These are phyloP conservation scores for Pseudopyrenochaeta lycopersici DNA, from an alignment of 2,329 filamentous ascomycete genomes.

Conservation along the genomic window DNA sequence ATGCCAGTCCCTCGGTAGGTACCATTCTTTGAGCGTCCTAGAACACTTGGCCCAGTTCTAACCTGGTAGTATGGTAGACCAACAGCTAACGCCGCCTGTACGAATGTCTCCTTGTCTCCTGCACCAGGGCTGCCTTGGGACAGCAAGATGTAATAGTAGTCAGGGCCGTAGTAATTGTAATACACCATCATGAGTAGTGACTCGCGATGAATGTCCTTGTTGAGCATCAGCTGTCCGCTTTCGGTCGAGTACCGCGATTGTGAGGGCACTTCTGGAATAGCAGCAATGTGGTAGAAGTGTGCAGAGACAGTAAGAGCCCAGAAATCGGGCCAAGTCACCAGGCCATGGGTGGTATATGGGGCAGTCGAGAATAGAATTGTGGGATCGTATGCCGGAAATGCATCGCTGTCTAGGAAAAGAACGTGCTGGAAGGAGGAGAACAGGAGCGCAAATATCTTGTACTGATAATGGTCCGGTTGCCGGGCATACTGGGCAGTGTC, in stretches of 20 bases:
- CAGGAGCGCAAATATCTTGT: slow-evolving; percentile 66
- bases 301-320: slow-evolving; percentile 56
- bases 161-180: slow-evolving; percentile 65
- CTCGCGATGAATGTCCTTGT: slow-evolving; percentile 58
- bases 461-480: slow-evolving; percentile 55
- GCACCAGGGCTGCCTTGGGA: slow-evolving; percentile 55
- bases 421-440: slow-evolving; percentile 68
- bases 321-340: slow-evolving; percentile 68
- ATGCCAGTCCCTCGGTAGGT: slow-evolving; percentile 21
- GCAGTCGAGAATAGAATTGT: slow-evolving; percentile 59
- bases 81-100: slow-evolving; percentile 56
- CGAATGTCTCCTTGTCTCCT: slow-evolving; percentile 62
- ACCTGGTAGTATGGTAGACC: slow-evolving; percentile 53
- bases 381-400: slow-evolving; percentile 60
- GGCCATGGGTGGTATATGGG: slow-evolving; percentile 61
- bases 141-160: slow-evolving; percentile 60
- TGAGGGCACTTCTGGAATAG: slow-evolving; percentile 42
- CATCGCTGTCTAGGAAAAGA: slow-evolving; percentile 67
- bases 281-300: slow-evolving; percentile 57
- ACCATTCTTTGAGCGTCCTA: slow-evolving; percentile 37
- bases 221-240: slow-evolving; percentile 59
- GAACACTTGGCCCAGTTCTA: slow-evolving; percentile 38
- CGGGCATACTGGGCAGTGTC: slow-evolving; percentile 16
- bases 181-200: slow-evolving; percentile 62
- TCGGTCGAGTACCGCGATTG: slow-evolving; percentile 53